Evolutionary conservation across 257 asterid species (phyloP), one percentile per base, ranked within the genome.

Genomic region (Eustoma russellianum): DNA sequence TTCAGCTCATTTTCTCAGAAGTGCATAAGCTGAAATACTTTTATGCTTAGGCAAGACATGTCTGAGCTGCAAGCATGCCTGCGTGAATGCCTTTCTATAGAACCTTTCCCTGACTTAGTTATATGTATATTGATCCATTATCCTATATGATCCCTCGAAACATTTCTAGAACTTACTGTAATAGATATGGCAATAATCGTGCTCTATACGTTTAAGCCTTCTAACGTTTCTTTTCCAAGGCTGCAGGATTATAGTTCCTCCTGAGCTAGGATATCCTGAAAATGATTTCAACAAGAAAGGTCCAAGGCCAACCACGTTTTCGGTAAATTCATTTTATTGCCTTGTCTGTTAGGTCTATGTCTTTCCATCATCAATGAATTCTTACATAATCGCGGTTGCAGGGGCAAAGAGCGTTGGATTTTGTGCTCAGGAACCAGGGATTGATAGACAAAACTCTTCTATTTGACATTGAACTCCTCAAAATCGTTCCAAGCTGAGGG

Each of bases 381-480:
- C 47, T 34, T 46, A 59, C 40, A 57, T 18, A n/a, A 48, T 16
- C 53, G 17, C 52, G 40, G n/a, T 9, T 74, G 33, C 80, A 91
- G 98, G 98, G 98, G 18, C 98, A 91, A 70, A 78, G 98, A 75
- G 97, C 98, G 17, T 59, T 91, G 79, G 92, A 78, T 67, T 91
- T 91, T 79, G 98, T 91, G 59, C 59, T 87, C 74, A 70, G 85
- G 77, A 91, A 91, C 76, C 95, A 87, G 72, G 98, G 98, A 55
- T 70, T 91, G 74, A 91, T 91, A 50, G 97, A 91, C 62, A 91
- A 91, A 61, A 85, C 98, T 35, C 97, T 91, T 65, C 79, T 91
- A 68, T 91, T 91, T 44, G 98, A 91, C 57, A 87, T 91, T 50
- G 97, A 91, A 75, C 95, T 91, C 58, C 64, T 91, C 5, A 91